Evolutionary conservation across 495 filamentous ascomycete genomes (phyloP).

Genomic region (Chaetomidium leptoderma): DNA sequence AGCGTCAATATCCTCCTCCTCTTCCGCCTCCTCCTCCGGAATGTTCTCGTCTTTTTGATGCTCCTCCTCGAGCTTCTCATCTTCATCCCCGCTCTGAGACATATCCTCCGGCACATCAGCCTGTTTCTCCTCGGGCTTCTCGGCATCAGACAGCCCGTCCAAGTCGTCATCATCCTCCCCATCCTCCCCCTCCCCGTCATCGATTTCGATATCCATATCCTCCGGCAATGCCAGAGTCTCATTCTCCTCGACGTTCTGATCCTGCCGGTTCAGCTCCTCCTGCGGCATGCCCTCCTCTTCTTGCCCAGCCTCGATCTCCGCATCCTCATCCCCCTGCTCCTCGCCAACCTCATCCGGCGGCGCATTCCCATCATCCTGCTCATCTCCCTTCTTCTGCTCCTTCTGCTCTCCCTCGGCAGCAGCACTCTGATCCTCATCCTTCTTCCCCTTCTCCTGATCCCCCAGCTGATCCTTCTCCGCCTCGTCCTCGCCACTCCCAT

Average conservation of each 20-base stretch:
- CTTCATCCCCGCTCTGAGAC: slow-evolving; percentile 19
- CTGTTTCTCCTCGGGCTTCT: slow-evolving; percentile 26
- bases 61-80: slow-evolving; percentile 27
- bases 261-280: slow-evolving; percentile 57
- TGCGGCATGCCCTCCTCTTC: slow-evolving; percentile 73
- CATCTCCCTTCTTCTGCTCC: slow-evolving; percentile 53
- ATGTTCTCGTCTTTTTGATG: slow-evolving; percentile 47
- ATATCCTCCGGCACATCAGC: slow-evolving; percentile 17
- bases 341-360: slow-evolving; percentile 56
- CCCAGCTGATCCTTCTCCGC: slow-evolving; percentile 77
- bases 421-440: slow-evolving; percentile 60
- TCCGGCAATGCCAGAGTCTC: slow-evolving; percentile 61
- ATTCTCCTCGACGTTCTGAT: slow-evolving; percentile 61
- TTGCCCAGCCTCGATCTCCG: slow-evolving; percentile 61
- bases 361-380: slow-evolving; percentile 57
- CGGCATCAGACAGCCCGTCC: slow-evolving; percentile 50
- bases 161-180: slow-evolving; percentile 54
- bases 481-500: slow-evolving; percentile 70
- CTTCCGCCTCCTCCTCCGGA: slow-evolving; percentile 27
- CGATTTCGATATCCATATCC: slow-evolving; percentile 64
- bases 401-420: slow-evolving; percentile 56
- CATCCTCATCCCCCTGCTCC: slow-evolving; percentile 56
- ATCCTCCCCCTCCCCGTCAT: slow-evolving; percentile 45
- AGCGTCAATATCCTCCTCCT: slow-evolving; percentile 31
- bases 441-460: slow-evolving; percentile 61